A percentile compares a stretch with the other conserved stretches of the same genome.
phyloP scores from a whole-genome alignment of 2,329 filamentous ascomycete species.

The Ilyonectria sp. region DNA sequence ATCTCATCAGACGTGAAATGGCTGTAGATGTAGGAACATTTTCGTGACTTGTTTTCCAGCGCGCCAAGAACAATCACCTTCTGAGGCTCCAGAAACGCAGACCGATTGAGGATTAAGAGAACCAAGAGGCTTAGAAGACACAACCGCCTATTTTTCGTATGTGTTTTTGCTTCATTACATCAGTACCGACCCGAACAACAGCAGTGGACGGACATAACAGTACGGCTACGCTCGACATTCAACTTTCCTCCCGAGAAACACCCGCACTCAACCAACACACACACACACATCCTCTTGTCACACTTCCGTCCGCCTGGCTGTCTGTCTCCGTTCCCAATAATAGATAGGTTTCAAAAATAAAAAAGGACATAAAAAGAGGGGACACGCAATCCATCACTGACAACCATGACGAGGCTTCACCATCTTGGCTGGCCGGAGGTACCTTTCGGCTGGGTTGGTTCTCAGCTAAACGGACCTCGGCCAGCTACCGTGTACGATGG shows the following conservation, averaged over 20 bases:
- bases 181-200: constrained; percentile 43
- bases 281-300: constrained; percentile 31
- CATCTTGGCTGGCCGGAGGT: constrained; percentile 16
- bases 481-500: constrained; percentile 10
- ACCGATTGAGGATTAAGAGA: not conserved
- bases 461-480: constrained; percentile 1
- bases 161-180: constrained; percentile 46
- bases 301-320: constrained; percentile 35
- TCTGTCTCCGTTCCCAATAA: constrained; percentile 46
- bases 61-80: not conserved
- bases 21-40: not conserved
- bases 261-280: constrained; percentile 31
- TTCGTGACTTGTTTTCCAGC: not conserved
- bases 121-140: constrained; percentile 21
- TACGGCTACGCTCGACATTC: constrained; percentile 45
- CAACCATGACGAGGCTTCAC: constrained; percentile 27
- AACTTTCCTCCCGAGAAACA: constrained; percentile 37
- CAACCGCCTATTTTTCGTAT: constrained; percentile 34
- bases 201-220: constrained; percentile 38
- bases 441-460: not conserved
- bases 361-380: constrained; percentile 45
- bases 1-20: not conserved
- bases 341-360: constrained; percentile 47
- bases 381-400: constrained; percentile 32
- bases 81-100: not conserved